phyloP scores from a whole-genome alignment of 345 rosid genomes.

The Eucalyptus viminalis region DNA sequence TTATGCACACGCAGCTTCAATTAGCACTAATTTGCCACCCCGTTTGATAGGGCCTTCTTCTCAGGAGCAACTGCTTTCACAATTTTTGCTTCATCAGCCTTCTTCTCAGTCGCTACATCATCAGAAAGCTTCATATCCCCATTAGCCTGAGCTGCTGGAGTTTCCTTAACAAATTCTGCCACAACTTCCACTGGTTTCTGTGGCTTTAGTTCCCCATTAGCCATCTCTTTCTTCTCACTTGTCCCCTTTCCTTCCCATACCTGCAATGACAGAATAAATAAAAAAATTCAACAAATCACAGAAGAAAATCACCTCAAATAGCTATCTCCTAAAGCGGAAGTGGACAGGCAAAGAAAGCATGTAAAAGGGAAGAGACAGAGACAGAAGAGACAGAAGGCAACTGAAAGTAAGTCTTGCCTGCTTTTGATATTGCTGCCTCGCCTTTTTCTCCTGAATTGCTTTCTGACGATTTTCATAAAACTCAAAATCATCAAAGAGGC shows the following conservation, averaged over 20 bases:
- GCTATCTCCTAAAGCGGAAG: not conserved
- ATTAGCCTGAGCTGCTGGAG: not conserved
- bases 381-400: not conserved
- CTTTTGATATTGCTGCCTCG: constrained; percentile 61
- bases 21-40: not conserved
- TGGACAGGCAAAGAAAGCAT: not conserved
- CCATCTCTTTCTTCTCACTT: not conserved
- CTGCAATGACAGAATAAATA: not conserved
- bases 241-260: constrained; percentile 1
- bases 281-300: not conserved
- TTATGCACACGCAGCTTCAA: not conserved
- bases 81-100: not conserved
- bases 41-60: not conserved
- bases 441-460: constrained; percentile 76
- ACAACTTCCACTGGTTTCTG: not conserved
- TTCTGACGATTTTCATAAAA: constrained; percentile 76
- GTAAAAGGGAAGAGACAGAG: not conserved
- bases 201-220: not conserved
- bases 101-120: not conserved
- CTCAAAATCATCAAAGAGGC: constrained; percentile 83
- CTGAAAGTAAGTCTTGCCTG: constrained; percentile 16
- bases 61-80: not conserved
- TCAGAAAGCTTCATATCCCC: not conserved
- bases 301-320: not conserved
- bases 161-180: not conserved